Percentiles rank a stretch among this genome's conserved stretches.
Conservation (phyloP, 805 yeast genomes). For the Cyberlindnera maclurae region DNA sequence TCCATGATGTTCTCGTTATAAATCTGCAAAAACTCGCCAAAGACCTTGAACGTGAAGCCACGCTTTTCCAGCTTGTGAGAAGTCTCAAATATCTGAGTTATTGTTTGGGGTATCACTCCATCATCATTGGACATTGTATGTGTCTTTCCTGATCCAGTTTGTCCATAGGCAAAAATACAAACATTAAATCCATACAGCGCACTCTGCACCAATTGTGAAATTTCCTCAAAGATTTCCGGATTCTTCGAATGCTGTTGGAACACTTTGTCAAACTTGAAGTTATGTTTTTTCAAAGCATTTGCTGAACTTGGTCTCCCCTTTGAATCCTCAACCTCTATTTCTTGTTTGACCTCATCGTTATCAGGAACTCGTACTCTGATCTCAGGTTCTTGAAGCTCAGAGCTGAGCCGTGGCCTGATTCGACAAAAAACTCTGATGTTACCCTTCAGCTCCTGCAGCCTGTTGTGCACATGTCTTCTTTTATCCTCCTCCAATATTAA, state of each 20-base stretch:
- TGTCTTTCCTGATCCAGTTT: constrained; percentile 94
- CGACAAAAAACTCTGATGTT: constrained; percentile 89
- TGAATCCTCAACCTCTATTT: constrained; percentile 16
- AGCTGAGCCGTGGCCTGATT: constrained; percentile 50
- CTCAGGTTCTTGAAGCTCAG: constrained; percentile 19
- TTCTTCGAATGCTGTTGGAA: constrained; percentile 53
- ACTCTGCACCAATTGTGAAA: constrained; percentile 79
- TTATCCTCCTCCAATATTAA: constrained; percentile 44
- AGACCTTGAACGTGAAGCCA: constrained; percentile 57
- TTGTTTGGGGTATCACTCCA: constrained; percentile 79
- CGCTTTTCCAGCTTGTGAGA: constrained; percentile 38
- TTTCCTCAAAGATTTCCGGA: constrained; percentile 67
- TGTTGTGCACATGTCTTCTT: constrained; percentile 63
- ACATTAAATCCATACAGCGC: constrained; percentile 86
- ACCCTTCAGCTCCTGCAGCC: constrained; percentile 81
- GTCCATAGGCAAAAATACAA: constrained; percentile 95
- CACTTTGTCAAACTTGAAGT: constrained; percentile 72
- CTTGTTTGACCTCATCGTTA: constrained; percentile 23
- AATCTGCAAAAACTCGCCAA: constrained; percentile 80
- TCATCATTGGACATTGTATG: constrained; percentile 74
- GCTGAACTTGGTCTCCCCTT: constrained; percentile 5
- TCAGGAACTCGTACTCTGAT: constrained; percentile 27
- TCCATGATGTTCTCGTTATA: constrained; percentile 81
- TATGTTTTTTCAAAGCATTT: constrained; percentile 17
- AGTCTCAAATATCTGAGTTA: constrained; percentile 60